These are phyloP conservation scores for Trypanosoma conorhini DNA, from an alignment of 208 protist species.

Conservation along the genomic window DNA sequence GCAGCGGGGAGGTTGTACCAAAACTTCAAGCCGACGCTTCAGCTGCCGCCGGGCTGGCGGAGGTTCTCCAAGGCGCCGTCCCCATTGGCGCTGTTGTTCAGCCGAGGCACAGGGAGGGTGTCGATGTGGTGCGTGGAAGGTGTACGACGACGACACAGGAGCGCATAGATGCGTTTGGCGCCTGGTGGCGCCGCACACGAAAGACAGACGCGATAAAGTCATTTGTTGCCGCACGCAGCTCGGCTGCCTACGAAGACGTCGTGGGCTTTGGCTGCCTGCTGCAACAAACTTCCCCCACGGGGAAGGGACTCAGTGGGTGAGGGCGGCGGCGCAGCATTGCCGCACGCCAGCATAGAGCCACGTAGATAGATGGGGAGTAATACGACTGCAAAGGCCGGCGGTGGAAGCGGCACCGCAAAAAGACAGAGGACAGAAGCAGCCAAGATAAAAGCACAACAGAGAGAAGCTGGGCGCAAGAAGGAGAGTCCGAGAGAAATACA, in stretches of 20 bases:
- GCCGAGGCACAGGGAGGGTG: background rate
- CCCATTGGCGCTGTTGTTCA: background rate
- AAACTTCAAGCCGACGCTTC: background rate
- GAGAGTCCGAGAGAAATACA: background rate
- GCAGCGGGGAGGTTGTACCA: background rate
- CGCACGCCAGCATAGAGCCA: background rate
- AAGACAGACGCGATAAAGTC: conserved; percentile 32
- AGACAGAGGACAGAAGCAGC: background rate
- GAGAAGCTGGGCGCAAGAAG: background rate
- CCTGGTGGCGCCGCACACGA: conserved; percentile 38
- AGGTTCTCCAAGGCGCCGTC: background rate
- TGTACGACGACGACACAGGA: conserved; percentile 27
- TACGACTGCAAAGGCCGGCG: background rate
- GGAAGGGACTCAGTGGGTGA: background rate
- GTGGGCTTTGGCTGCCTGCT: conserved; percentile 37
- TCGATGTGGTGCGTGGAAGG: background rate
- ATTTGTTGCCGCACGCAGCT: conserved; percentile 29
- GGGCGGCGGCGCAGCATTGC: background rate
- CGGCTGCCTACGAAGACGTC: conserved; percentile 30
- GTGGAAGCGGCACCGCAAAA: background rate
- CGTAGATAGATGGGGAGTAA: background rate
- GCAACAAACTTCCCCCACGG: background rate
- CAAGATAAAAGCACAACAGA: background rate
- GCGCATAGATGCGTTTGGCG: conserved; percentile 34
- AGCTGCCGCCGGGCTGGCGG: background rate